Conservation (phyloP, 2,329 filamentous ascomycete species). For the Xylaria sp. region DNA sequence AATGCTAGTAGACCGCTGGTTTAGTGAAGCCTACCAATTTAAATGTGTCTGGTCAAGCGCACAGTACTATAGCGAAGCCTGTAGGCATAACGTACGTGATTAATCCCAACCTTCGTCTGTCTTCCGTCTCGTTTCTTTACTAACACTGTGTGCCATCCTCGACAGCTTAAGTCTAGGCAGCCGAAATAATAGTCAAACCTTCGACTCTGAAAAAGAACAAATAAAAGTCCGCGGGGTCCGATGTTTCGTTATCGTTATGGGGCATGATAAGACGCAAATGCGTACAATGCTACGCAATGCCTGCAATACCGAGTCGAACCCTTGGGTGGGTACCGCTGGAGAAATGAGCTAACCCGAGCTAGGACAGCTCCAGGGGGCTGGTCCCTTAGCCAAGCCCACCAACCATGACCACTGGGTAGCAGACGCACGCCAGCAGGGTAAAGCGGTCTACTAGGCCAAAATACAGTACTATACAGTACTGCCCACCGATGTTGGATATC, state of each 20-base stretch:
- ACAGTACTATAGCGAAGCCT: too few relatives aligned
- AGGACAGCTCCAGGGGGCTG: constrained; percentile 34
- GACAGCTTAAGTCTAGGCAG: too few relatives aligned
- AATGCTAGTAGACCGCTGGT: background rate
- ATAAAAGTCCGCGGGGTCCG: too few relatives aligned
- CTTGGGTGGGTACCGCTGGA: background rate
- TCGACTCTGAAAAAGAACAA: too few relatives aligned
- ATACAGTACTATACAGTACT: constrained; percentile 32
- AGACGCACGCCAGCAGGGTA: constrained; percentile 34
- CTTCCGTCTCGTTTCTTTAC: too few relatives aligned
- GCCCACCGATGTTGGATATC: constrained; percentile 29
- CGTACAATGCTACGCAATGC: background rate
- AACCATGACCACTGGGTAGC: constrained; percentile 23
- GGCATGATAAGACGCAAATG: background rate
- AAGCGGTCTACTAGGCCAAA: constrained; percentile 46
- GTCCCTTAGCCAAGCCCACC: constrained; percentile 32
- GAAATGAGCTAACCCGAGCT: constrained; percentile 6
- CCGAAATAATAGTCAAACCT: too few relatives aligned
- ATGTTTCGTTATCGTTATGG: background rate
- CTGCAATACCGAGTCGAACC: background rate
- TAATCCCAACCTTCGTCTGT: too few relatives aligned
- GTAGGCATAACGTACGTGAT: too few relatives aligned
- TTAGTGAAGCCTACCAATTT: background rate
- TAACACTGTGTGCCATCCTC: too few relatives aligned
- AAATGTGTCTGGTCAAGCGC: too few relatives aligned